These are phyloP conservation scores for Verticillium isaacii DNA, from an alignment of 2,329 filamentous ascomycete species.

Conservation along the genomic window DNA sequence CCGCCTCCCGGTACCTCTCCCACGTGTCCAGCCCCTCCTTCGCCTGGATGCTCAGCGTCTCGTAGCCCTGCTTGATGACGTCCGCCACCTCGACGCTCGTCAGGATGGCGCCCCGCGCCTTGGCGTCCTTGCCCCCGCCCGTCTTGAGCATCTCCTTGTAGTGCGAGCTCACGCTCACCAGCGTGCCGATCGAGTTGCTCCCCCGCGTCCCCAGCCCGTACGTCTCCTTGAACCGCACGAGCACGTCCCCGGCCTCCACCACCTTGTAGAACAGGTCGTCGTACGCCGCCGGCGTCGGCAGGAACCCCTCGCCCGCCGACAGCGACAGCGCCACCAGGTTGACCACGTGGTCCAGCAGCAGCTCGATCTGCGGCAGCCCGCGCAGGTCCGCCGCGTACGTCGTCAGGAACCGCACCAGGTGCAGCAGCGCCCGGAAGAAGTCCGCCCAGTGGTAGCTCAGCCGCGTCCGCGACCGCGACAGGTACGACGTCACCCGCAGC, in stretches of 20 bases:
- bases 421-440: conserved; percentile 83
- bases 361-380: conserved; percentile 61
- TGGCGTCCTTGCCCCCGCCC: conserved; percentile 34
- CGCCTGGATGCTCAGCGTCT: conserved; percentile 86
- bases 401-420: conserved; percentile 83
- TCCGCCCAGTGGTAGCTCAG: conserved; percentile 92
- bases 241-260: conserved; percentile 81
- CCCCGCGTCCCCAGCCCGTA: conserved; percentile 58
- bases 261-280: conserved; percentile 99
- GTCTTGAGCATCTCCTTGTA: conserved; percentile 78
- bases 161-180: conserved; percentile 78
- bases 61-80: conserved; percentile 94
- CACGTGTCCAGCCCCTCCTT: conserved; percentile 82
- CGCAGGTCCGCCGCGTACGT: conserved; percentile 79
- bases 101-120: conserved; percentile 62
- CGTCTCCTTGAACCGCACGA: conserved; percentile 75
- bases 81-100: conserved; percentile 81
- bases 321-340: conserved; percentile 81
- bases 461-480: conserved; percentile 77
- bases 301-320: conserved; percentile 82
- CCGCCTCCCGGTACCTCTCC: conserved; percentile 82
- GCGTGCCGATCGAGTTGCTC: conserved; percentile 73
- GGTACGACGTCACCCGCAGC: conserved; percentile 75
- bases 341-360: conserved; percentile 71
- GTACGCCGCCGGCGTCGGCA: conserved; percentile 82